Evolutionary conservation across 768 basidiomycete genomes (phyloP).

Genomic region (Ephemerocybe angulata): DNA sequence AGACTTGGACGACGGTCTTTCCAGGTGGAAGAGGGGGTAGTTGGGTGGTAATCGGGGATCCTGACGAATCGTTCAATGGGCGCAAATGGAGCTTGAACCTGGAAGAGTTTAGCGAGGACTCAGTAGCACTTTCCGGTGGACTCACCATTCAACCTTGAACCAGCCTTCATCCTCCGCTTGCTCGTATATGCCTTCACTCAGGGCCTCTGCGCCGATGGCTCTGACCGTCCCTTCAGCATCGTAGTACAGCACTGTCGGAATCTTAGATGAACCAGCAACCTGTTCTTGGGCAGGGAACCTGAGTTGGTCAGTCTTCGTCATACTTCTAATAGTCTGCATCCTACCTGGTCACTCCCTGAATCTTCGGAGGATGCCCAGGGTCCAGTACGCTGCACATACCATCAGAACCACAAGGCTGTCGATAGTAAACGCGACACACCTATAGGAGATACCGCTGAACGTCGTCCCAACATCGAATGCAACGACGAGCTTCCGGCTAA

Average conservation of each 20-base stretch:
- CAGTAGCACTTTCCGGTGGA: conserved; percentile 14
- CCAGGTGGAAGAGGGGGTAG: conserved; percentile 29
- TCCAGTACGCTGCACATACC: conserved; percentile 34
- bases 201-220: conserved; percentile 45
- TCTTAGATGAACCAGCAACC: conserved; percentile 41
- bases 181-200: conserved; percentile 32
- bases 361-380: conserved; percentile 26
- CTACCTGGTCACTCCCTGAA: conserved; percentile 23
- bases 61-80: conserved; percentile 4
- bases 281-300: conserved; percentile 45
- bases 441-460: conserved; percentile 42
- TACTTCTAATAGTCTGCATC: background rate
- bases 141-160: conserved; percentile 45
- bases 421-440: conserved; percentile 7
- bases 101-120: conserved; percentile 5
- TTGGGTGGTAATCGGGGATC: background rate
- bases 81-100: conserved; percentile 29
- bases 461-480: conserved; percentile 44
- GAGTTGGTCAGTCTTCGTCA: background rate
- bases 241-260: conserved; percentile 48
- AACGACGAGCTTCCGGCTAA: conserved; percentile 33
- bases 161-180: conserved; percentile 41
- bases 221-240: conserved; percentile 31
- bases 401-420: background rate
- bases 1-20: conserved; percentile 31